Base-by-base conservation (phyloP, 2,329 filamentous ascomycete genomes). In the Cercospora zeae-maydis region DNA sequence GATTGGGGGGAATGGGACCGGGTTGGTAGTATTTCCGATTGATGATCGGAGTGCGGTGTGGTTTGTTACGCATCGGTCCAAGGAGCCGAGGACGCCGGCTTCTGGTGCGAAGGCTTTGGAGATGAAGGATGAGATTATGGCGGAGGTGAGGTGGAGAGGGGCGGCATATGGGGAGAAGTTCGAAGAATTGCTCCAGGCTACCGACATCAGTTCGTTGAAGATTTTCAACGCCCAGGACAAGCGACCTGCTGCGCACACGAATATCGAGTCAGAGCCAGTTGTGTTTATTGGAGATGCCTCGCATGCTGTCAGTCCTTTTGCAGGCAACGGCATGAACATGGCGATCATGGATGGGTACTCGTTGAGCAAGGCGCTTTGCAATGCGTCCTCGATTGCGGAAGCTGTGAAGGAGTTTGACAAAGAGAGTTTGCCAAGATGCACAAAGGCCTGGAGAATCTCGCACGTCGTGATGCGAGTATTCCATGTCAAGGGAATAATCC, bases 261-360 rank as follows among this genome's bases (percentile, higher is more conserved):
- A 69, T 24, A 39, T 34, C 16, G 49, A 39, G 11, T 21, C 16
- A 10, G 13, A 49, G 9, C 56, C 59, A 9, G 73, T 80, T 7
- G 68, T 83, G 9, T 83, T 80, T 56, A 78, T 83, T 21, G 82
- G 82, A 10, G 81, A 83, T 66, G 75, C 75, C 59, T 83, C 83
- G 64, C 81, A 83, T 67, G 80, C 81, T 1, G 74, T 82, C 5
- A 81, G 75, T 57, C 79, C 81, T 0, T 83, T 82, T 70, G 78
- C 81, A 4, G 80, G 81, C 0, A 79, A 77, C 60, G 81, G 82
- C 0, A 81, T 80, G 0, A 82, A 82, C 64, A 67, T 83, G 62
- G 81, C 80, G 2, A 63, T 83, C 27, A 77, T 74, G 58, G 81
- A 83, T 66, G 80, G 74, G 0, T 81, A 77, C 75, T 78, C 82